Conservation (phyloP, 352 stramenopile species). For the Pythium volutum region DNA sequence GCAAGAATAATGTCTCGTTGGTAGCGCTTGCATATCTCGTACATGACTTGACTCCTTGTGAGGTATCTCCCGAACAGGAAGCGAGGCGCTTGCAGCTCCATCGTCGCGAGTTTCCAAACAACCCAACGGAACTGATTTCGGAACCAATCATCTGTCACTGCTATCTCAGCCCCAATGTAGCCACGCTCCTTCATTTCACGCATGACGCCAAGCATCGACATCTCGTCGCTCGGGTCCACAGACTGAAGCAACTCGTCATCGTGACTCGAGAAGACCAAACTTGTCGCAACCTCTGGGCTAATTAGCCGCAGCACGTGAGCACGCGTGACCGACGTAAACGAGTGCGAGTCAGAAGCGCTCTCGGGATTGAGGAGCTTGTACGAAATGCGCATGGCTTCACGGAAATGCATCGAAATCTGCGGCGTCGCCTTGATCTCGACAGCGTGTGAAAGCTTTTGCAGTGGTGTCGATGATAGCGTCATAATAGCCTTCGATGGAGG, state of each 20-base stretch:
- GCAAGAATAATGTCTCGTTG: constrained; percentile 49
- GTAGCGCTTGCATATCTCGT: constrained; percentile 48
- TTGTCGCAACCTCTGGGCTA: not conserved
- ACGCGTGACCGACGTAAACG: not conserved
- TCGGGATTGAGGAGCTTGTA: constrained; percentile 24
- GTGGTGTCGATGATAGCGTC: constrained; percentile 15
- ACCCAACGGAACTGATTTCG: constrained; percentile 74
- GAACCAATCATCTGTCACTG: constrained; percentile 57
- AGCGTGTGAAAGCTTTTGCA: constrained; percentile 18
- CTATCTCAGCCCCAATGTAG: constrained; percentile 29
- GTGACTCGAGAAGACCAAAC: not conserved
- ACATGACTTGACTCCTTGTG: constrained; percentile 55
- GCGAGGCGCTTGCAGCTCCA: constrained; percentile 44
- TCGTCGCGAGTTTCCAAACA: constrained; percentile 65
- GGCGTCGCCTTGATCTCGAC: not conserved
- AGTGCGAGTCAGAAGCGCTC: not conserved
- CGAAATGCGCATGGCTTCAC: constrained; percentile 53
- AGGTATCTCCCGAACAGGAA: constrained; percentile 57
- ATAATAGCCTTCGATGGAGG: constrained; percentile 12
- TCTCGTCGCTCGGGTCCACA: constrained; percentile 2
- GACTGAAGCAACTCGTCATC: not conserved
- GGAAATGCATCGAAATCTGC: constrained; percentile 18
- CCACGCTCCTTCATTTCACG: constrained; percentile 28
- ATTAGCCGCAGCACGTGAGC: not conserved
- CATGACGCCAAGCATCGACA: constrained; percentile 31